A percentile compares a stretch with the other conserved stretches of the same genome.
These are phyloP conservation scores for Russula foetens DNA, from an alignment of 768 basidiomycete species.

Conservation along the genomic window DNA sequence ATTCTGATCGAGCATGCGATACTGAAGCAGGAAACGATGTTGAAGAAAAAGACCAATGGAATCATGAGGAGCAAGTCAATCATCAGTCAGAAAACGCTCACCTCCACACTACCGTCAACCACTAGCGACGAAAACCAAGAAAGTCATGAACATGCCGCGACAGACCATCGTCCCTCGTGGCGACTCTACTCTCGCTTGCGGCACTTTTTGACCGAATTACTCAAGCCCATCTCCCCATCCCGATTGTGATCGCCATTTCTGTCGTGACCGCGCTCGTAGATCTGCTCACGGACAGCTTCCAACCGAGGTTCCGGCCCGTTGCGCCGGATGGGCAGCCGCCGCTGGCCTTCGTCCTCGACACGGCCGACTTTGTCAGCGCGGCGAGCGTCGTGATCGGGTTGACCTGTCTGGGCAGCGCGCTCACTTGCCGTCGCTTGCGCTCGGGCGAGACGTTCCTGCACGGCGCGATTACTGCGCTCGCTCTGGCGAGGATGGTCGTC, in stretches of 20 bases:
- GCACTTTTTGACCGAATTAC: conserved; percentile 21
- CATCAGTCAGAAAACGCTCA: not conserved
- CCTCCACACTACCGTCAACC: not conserved
- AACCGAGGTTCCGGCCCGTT: conserved; percentile 29
- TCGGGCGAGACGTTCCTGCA: conserved; percentile 36
- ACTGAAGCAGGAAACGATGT: not conserved
- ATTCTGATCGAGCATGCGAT: not conserved
- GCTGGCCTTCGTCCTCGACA: conserved; percentile 51
- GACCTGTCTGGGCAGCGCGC: conserved; percentile 51
- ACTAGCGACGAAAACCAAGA: not conserved
- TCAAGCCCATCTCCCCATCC: conserved; percentile 43
- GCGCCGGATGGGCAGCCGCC: conserved; percentile 65
- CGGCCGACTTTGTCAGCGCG: conserved; percentile 48
- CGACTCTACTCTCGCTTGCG: not conserved
- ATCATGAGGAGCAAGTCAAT: not conserved
- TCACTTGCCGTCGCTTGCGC: conserved; percentile 52
- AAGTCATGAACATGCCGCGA: not conserved
- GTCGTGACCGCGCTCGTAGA: conserved; percentile 51
- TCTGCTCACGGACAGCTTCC: conserved; percentile 37
- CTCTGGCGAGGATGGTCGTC: conserved; percentile 46
- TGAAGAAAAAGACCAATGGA: not conserved
- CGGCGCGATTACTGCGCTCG: conserved; percentile 45
- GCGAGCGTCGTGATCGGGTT: conserved; percentile 59
- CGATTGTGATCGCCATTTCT: conserved; percentile 44
- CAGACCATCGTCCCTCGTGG: not conserved